Percentiles rank a stretch among this genome's conserved stretches.
phyloP scores from a whole-genome alignment of 2,329 filamentous ascomycete species.

The Colletotrichum spaethianum region DNA sequence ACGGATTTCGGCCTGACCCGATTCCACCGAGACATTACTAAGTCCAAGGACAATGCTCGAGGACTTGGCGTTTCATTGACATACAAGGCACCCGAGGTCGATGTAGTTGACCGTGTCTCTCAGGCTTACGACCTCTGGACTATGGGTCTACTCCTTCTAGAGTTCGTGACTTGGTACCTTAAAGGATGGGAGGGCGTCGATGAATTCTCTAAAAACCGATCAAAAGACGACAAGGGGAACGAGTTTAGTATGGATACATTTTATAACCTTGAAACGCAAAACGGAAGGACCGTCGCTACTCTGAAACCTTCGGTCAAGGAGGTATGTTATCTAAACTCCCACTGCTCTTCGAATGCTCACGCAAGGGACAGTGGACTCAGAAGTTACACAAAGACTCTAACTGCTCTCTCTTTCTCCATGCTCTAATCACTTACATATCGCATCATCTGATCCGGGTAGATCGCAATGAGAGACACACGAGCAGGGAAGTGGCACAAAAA shows the following conservation, averaged over 20 bases:
- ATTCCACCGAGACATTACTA: neutral
- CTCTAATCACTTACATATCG: neutral
- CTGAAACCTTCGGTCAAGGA: neutral
- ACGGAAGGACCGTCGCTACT: neutral
- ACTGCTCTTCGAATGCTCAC: too few species aligned
- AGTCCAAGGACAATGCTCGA: neutral
- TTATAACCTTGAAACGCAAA: neutral
- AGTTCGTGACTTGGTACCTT: conserved; percentile 9
- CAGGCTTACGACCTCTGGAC: conserved; percentile 6
- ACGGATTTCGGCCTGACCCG: neutral
- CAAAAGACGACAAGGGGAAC: neutral
- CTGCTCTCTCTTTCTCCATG: neutral
- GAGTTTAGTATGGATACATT: neutral
- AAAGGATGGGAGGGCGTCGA: neutral
- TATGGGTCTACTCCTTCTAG: neutral
- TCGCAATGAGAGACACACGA: neutral
- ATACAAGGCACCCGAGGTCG: neutral
- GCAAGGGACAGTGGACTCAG: neutral
- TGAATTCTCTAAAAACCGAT: neutral
- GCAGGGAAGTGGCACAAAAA: neutral
- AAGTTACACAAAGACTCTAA: neutral
- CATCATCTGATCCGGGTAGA: neutral
- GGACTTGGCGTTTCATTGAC: neutral
- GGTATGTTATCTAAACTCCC: too few species aligned
- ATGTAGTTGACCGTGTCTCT: neutral